These are phyloP conservation scores for Aspergillus viridinutans DNA, from an alignment of 2,329 filamentous ascomycete species.

Conservation along the genomic window DNA sequence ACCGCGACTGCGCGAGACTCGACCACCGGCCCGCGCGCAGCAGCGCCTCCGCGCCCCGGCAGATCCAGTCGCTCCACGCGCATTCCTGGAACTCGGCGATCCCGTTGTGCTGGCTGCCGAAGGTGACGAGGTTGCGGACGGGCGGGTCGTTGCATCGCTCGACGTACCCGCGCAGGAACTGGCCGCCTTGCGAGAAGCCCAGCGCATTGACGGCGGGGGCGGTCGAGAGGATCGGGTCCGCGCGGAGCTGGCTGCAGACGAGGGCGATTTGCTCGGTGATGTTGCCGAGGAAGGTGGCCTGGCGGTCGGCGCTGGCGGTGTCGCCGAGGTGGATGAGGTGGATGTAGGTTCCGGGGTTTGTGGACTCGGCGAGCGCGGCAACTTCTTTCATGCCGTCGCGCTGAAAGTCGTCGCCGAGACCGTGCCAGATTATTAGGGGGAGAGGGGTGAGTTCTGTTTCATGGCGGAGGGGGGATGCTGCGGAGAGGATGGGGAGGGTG, in stretches of 20 bases:
- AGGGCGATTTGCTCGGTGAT: slow-evolving; percentile 69
- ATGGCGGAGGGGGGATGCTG: slow-evolving; percentile 17
- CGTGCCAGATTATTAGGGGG: slow-evolving; percentile 94
- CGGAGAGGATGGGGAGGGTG: slow-evolving; percentile 14
- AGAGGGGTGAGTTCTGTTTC: slow-evolving; percentile 51
- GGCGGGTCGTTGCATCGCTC: slow-evolving; percentile 78
- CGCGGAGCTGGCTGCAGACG: slow-evolving; percentile 73
- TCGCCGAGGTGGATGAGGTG: slow-evolving; percentile 72
- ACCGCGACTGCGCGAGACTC: slow-evolving; percentile 66
- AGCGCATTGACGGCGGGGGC: slow-evolving; percentile 83
- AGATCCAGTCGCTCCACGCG: slow-evolving; percentile 67
- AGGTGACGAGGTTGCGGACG: slow-evolving; percentile 76
- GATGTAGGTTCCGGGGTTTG: slow-evolving; percentile 78
- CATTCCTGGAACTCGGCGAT: slow-evolving; percentile 80
- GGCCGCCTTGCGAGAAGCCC: slow-evolving; percentile 92
- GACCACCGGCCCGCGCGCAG: slow-evolving; percentile 79
- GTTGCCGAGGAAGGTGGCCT: slow-evolving; percentile 87
- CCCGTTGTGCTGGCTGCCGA: slow-evolving; percentile 88
- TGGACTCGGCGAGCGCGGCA: slow-evolving; percentile 64
- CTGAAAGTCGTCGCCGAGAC: slow-evolving; percentile 63
- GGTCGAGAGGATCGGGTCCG: slow-evolving; percentile 73
- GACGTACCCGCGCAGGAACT: slow-evolving; percentile 88
- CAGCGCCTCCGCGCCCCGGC: slow-evolving; percentile 72
- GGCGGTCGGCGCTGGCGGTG: slow-evolving; percentile 65
- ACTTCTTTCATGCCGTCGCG: slow-evolving; percentile 70